Evolutionary conservation across 2,329 filamentous ascomycete species (phyloP).

Genomic region (Colletotrichum abscissum): DNA sequence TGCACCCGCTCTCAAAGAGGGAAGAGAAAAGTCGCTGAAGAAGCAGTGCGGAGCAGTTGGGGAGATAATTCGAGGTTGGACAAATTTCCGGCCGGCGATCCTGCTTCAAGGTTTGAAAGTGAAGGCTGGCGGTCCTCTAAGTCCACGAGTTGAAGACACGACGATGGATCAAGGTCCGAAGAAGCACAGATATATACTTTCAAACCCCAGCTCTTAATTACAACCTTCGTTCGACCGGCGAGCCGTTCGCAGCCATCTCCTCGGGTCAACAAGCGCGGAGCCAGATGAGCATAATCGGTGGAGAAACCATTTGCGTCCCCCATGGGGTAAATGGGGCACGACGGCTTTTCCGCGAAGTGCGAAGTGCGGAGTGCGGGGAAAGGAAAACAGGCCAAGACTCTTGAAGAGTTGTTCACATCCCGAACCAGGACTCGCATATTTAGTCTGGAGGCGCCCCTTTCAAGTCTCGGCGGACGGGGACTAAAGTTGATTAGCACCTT

Average conservation of each 20-base stretch:
- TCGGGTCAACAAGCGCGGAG: constrained; percentile 16
- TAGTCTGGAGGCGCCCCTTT: not conserved
- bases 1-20: not conserved
- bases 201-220: too few species aligned
- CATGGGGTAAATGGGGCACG: constrained; percentile 29
- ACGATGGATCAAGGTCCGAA: not conserved
- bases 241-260: constrained; percentile 16
- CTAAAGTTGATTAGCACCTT: constrained; percentile 1
- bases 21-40: too few species aligned
- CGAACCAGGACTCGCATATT: constrained; percentile 10
- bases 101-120: not conserved
- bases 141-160: not conserved
- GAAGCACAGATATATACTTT: constrained; percentile 3
- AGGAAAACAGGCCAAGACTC: constrained; percentile 12
- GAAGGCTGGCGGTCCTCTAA: not conserved
- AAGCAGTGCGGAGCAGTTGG: not conserved
- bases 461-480: not conserved
- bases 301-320: constrained; percentile 9
- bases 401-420: constrained; percentile 2
- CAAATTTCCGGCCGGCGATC: not conserved
- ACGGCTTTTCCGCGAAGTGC: constrained; percentile 27
- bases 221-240: not conserved
- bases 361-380: constrained; percentile 30
- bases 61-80: not conserved
- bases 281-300: constrained; percentile 24